These are phyloP conservation scores for Yamadazyma diospyri DNA, from an alignment of 1,139 yeast species.

Conservation along the genomic window DNA sequence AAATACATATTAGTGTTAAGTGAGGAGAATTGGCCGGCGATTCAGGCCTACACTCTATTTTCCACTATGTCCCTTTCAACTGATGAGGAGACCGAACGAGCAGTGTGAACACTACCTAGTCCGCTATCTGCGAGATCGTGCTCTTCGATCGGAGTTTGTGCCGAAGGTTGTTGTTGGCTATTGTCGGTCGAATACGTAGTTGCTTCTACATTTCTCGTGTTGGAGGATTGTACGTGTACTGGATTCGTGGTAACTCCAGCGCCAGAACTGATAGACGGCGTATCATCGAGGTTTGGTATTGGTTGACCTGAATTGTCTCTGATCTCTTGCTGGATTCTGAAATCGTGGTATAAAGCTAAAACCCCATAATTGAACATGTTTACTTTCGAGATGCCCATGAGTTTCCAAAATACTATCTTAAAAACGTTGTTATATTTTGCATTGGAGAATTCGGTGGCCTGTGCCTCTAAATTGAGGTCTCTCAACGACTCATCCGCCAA, in stretches of 20 bases:
- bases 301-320: conserved; percentile 6
- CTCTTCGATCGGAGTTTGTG: not conserved
- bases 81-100: conserved; percentile 2
- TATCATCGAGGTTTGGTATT: conserved; percentile 4
- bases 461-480: conserved; percentile 36
- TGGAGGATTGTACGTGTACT: too few relatives aligned
- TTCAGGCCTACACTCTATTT: conserved; percentile 23
- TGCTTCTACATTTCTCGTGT: too few relatives aligned
- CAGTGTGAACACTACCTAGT: conserved; percentile 5
- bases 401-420: conserved; percentile 45
- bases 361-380: conserved; percentile 55
- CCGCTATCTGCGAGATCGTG: conserved; percentile 4
- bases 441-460: conserved; percentile 38
- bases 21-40: not conserved
- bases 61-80: conserved; percentile 21
- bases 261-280: conserved; percentile 1
- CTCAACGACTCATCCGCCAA: conserved; percentile 25
- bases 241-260: not conserved
- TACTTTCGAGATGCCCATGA: conserved; percentile 49
- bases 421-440: conserved; percentile 31
- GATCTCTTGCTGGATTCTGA: conserved; percentile 15
- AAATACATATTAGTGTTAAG: too few relatives aligned
- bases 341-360: conserved; percentile 30
- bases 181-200: too few relatives aligned
- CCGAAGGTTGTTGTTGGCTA: not conserved